Evolutionary conservation across 176 grass and related monocot species (phyloP).

Genomic region (Paspalum vaginatum): DNA sequence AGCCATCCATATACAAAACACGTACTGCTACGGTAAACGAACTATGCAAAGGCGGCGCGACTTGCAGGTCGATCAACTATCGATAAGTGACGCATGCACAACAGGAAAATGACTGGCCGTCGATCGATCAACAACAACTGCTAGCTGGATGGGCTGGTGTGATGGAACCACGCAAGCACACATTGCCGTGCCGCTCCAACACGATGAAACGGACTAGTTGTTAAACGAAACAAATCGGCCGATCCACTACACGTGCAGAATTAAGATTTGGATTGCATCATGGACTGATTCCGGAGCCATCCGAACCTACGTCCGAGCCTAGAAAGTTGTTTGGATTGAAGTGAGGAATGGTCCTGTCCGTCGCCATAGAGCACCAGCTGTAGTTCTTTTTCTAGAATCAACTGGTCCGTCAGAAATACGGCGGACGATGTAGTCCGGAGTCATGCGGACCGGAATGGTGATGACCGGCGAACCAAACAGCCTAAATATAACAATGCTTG

Average conservation of each 20-base stretch:
- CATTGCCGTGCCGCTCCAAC: not conserved
- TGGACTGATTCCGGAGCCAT: no score
- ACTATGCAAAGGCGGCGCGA: not conserved
- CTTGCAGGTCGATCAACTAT: not conserved
- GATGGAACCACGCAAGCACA: constrained; percentile 18
- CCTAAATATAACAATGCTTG: no score
- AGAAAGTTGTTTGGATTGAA: no score
- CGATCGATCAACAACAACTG: not conserved
- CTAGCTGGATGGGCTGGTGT: not conserved
- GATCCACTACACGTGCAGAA: not conserved
- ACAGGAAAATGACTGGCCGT: constrained; percentile 5
- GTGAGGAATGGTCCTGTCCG: no score
- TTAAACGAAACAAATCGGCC: not conserved
- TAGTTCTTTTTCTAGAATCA: no score
- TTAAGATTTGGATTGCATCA: not conserved
- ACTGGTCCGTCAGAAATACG: no score
- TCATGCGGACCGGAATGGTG: no score
- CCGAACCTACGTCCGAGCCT: no score
- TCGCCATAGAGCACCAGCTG: no score
- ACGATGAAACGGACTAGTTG: not conserved
- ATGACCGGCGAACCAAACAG: no score
- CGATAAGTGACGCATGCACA: not conserved
- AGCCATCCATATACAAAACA: not conserved
- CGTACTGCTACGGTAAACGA: no score
- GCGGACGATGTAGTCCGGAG: no score